Evolutionary conservation across 257 asterid genomes (phyloP).

Genomic region (Solanum chiquidenum): DNA sequence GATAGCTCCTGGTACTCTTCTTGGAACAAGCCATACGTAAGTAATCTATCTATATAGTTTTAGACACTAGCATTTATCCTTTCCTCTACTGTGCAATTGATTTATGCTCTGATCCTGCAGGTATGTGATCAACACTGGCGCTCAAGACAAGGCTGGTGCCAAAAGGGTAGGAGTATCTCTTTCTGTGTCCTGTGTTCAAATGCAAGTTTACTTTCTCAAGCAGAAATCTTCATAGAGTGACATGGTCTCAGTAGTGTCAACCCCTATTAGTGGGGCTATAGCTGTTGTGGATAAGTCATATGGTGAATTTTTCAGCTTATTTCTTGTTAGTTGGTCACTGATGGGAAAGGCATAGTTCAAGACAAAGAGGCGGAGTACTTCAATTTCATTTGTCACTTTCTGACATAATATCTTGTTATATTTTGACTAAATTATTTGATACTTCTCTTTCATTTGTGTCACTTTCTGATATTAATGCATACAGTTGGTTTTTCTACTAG

Average conservation of each 20-base stretch:
- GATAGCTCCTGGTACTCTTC: slow-evolving; percentile 75
- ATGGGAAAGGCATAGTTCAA: background rate
- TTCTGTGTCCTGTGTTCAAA: background rate
- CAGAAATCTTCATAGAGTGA: background rate
- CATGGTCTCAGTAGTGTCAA: background rate
- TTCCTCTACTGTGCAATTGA: background rate
- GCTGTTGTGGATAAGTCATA: background rate
- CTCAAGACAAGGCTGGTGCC: slow-evolving; percentile 88
- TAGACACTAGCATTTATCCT: background rate
- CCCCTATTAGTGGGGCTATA: background rate
- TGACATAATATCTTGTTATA: background rate
- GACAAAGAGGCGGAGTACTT: background rate
- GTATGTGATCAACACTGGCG: slow-evolving; percentile 75
- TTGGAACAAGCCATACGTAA: slow-evolving; percentile 82
- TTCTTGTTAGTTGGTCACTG: background rate
- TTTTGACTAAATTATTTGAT: background rate
- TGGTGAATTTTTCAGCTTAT: background rate
- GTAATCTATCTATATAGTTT: background rate
- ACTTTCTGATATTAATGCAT: background rate
- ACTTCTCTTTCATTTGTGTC: background rate
- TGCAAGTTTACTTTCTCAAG: background rate
- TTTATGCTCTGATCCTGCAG: slow-evolving; percentile 26
- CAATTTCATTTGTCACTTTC: background rate
- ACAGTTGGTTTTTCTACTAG: background rate
- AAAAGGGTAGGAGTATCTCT: slow-evolving; percentile 52